Conservation (phyloP, 148 eudicot genomes). For the Dysphania ambrosioides region DNA sequence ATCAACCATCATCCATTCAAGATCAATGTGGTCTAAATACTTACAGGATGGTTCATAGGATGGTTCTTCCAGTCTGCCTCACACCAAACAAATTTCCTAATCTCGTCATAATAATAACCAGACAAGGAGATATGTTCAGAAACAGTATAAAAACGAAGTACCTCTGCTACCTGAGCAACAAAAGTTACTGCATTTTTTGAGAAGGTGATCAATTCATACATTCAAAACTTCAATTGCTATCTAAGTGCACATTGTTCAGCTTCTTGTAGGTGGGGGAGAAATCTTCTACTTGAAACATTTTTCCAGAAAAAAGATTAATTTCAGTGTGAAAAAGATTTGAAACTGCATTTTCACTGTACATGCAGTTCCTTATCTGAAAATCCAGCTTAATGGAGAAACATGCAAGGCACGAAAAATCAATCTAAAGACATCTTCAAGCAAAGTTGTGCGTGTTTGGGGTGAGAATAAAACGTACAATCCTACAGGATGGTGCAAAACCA, state of each 20-base stretch:
- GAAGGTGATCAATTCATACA: not conserved
- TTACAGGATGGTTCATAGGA: not conserved
- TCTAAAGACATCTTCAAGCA: not conserved
- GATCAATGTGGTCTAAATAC: not conserved
- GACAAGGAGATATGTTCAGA: not conserved
- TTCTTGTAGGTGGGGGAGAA: no score
- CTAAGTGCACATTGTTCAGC: no score
- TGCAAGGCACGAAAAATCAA: no score
- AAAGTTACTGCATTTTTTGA: not conserved
- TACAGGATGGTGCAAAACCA: not conserved
- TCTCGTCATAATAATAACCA: not conserved
- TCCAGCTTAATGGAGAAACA: no score
- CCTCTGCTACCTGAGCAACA: not conserved
- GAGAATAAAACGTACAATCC: not conserved
- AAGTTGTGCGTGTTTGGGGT: not conserved
- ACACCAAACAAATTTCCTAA: not conserved
- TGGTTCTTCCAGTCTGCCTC: not conserved
- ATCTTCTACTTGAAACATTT: no score
- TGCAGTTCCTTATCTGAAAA: no score
- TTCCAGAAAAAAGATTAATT: no score
- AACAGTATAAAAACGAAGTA: not conserved
- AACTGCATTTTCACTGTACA: no score
- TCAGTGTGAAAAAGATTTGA: not conserved
- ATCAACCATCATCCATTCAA: no score
- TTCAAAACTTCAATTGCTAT: not conserved